phyloP scores from a whole-genome alignment of 805 yeast genomes.

The Kodamaea sagamina region DNA sequence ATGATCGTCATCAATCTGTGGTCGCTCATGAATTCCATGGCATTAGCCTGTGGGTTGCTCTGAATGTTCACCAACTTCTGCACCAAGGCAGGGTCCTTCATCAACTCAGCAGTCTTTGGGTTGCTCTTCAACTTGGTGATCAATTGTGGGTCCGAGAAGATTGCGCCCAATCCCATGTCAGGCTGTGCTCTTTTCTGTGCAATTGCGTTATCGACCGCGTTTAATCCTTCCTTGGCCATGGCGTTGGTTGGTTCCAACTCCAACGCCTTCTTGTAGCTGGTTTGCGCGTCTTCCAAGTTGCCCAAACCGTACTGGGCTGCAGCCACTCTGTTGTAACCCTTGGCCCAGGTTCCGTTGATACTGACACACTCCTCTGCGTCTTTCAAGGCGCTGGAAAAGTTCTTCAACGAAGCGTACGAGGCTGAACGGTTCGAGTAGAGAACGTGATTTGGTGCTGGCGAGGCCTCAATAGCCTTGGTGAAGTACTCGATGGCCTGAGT shows the following conservation, averaged over 20 bases:
- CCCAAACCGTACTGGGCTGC: constrained; percentile 92
- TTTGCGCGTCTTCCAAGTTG: constrained; percentile 71
- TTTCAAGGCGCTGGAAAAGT: constrained; percentile 70
- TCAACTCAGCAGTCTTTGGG: constrained; percentile 83
- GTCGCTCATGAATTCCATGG: constrained; percentile 71
- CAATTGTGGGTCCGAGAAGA: constrained; percentile 79
- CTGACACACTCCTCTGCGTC: constrained; percentile 86
- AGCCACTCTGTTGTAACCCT: constrained; percentile 91
- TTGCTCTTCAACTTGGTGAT: constrained; percentile 72
- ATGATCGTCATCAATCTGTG: constrained; percentile 86
- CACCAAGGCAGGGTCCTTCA: constrained; percentile 86
- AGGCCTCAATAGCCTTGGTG: constrained; percentile 82
- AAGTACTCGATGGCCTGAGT: constrained; percentile 76
- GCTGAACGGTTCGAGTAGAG: constrained; percentile 94
- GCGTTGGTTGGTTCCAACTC: constrained; percentile 79
- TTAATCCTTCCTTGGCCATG: constrained; percentile 83
- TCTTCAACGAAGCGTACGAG: constrained; percentile 74
- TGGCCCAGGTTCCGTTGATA: constrained; percentile 88
- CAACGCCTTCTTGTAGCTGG: constrained; percentile 73
- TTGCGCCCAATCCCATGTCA: constrained; percentile 73
- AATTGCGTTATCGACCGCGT: constrained; percentile 65
- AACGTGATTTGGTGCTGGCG: constrained; percentile 86
- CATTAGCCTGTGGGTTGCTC: constrained; percentile 72
- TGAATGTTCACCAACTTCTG: constrained; percentile 62
- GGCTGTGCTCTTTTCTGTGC: constrained; percentile 55